Evolutionary conservation across 2,329 filamentous ascomycete species (phyloP), one percentile per base, ranked within the genome.

Genomic region (Diaporthe vexans): DNA sequence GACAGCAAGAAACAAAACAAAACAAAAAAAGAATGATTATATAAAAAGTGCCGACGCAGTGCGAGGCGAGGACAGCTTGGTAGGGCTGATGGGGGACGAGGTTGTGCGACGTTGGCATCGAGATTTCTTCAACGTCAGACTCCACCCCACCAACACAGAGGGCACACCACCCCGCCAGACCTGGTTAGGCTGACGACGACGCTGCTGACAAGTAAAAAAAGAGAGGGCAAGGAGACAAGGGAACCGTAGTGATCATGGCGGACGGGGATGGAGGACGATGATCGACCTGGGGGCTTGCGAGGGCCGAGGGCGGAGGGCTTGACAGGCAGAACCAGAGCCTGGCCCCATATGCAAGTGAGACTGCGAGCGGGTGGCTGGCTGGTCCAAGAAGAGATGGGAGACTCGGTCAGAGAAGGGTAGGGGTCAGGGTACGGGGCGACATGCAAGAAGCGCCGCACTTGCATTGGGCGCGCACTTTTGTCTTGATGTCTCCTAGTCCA

Each of bases 11-110:
- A 51, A 35, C 29, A 56, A 69, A 51, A 48, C 21, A 61, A 43
- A 71, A 52, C 35, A 40, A 58, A 51, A 56, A 72, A 54, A 72
- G 51, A 46, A 54, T 52, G 63, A 68, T 68, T 54, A 54, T 68
- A 68, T 68, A 63, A 65, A 73, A 75, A 63, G 57, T 72, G 73
- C 73, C 69, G 73, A 74, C 48, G 73, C 71, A 48, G 73, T 75
- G 71, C 56, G 58, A 75, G 72, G 71, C 59, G 61, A 59, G 57
- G 65, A 56, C 43, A 58, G 63, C 26, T 54, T 73, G 71, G 54
- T 75, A 75, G 73, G 73, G 73, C 73, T 75, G 73, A 75, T 52
- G 56, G 71, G 63, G 67, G 59, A 52, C 33, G 68, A 74, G 56
- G 71, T 70, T 40, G 73, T 75, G 73, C 72, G 68, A 75, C 73